Conservation (phyloP, 208 protist genomes). For the Trypanosoma theileri region DNA sequence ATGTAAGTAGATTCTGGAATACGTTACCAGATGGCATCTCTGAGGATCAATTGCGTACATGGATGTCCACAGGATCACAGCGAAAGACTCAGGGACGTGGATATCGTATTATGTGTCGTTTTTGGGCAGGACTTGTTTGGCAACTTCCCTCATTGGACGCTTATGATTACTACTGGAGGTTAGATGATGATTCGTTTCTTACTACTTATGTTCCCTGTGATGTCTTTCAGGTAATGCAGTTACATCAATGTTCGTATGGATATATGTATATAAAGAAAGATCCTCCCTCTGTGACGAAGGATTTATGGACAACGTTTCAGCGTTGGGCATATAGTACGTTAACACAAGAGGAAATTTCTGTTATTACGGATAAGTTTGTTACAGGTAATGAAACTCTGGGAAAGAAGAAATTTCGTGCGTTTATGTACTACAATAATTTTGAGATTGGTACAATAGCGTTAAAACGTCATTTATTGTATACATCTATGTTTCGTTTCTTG, state of each 20-base stretch:
- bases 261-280: no score
- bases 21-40: neutral
- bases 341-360: neutral
- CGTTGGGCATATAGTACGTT: neutral
- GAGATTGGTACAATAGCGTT: neutral
- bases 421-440: constrained; percentile 1
- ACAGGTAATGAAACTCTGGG: neutral
- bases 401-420: neutral
- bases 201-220: neutral
- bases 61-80: neutral
- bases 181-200: neutral
- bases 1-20: neutral
- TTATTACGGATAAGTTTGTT: neutral
- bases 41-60: neutral
- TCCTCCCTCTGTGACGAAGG: no score
- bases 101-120: neutral
- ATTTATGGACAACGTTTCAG: neutral
- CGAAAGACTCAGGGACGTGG: neutral
- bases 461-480: neutral
- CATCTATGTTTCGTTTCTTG: neutral
- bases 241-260: no score
- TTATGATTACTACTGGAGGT: neutral
- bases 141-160: neutral
- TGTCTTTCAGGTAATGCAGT: no score
- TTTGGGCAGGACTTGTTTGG: neutral